phyloP scores from a whole-genome alignment of 345 rosid genomes.

The Combretum micranthum region DNA sequence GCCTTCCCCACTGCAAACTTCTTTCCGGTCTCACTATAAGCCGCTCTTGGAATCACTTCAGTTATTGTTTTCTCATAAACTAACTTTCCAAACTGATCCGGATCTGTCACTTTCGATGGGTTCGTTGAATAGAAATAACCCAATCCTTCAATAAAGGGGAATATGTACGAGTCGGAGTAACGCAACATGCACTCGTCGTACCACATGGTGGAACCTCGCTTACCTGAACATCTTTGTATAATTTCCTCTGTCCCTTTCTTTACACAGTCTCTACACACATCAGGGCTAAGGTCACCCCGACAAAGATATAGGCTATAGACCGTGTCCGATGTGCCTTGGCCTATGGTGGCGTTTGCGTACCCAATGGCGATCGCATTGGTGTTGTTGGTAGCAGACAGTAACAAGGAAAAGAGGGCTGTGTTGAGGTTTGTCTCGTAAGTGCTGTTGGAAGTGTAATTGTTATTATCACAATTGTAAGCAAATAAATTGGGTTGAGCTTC shows the following conservation, averaged over 20 bases:
- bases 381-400: constrained; percentile 13
- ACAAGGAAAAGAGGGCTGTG: constrained; percentile 5
- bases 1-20: constrained; percentile 25
- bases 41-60: constrained; percentile 8
- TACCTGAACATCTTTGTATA: constrained; percentile 6
- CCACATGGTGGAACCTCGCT: constrained; percentile 10
- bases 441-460: constrained; percentile 1
- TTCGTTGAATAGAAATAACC: neutral
- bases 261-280: constrained; percentile 14
- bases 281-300: constrained; percentile 18
- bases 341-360: constrained; percentile 13
- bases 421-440: constrained; percentile 5
- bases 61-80: constrained; percentile 1
- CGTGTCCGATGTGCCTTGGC: constrained; percentile 1
- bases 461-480: too few species aligned
- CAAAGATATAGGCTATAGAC: constrained; percentile 23
- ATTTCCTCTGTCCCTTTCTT: constrained; percentile 3
- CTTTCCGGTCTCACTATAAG: constrained; percentile 13
- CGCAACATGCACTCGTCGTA: constrained; percentile 16
- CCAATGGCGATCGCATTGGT: constrained; percentile 1
- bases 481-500: too few species aligned
- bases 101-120: neutral
- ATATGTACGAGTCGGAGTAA: constrained; percentile 6
- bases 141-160: too few species aligned
- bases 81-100: constrained; percentile 7